Evolutionary conservation across 2,329 filamentous ascomycete species (phyloP).

Genomic region (Exserohilum rostratum): DNA sequence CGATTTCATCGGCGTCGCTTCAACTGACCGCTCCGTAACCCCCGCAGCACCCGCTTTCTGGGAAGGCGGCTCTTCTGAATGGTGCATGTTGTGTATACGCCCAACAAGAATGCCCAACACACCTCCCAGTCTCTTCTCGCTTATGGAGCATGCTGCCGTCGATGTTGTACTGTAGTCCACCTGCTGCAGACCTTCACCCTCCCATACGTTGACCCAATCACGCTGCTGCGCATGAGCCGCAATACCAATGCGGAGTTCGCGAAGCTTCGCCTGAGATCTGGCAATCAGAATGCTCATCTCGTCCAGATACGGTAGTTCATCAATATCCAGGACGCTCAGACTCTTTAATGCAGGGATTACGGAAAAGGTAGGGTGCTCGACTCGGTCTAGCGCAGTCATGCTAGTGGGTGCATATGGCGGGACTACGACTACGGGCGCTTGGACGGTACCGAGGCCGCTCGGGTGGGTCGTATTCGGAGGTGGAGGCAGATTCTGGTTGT

Average conservation of each 20-base stretch:
- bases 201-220: constrained; percentile 68
- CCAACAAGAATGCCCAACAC: constrained; percentile 72
- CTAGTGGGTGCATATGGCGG: constrained; percentile 35
- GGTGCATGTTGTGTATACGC: constrained; percentile 65
- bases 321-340: constrained; percentile 78
- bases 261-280: constrained; percentile 68
- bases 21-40: constrained; percentile 20
- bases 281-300: constrained; percentile 81
- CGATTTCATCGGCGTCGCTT: constrained; percentile 28
- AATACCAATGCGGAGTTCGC: constrained; percentile 76
- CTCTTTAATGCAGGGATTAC: constrained; percentile 76
- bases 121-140: constrained; percentile 69
- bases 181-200: constrained; percentile 66
- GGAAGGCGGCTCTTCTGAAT: constrained; percentile 36
- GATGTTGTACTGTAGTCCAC: constrained; percentile 65
- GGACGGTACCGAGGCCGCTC: constrained; percentile 41
- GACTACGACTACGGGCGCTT: constrained; percentile 41
- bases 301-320: constrained; percentile 81
- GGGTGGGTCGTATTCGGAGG: constrained; percentile 47
- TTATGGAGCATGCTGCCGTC: constrained; percentile 59
- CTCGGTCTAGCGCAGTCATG: constrained; percentile 54
- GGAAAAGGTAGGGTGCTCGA: constrained; percentile 82
- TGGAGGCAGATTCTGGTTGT: constrained; percentile 46
- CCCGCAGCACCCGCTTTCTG: constrained; percentile 16
- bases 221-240: constrained; percentile 59